Conservation (phyloP, 305 asterid species). For the Fraxinus xanthoxyloides region DNA sequence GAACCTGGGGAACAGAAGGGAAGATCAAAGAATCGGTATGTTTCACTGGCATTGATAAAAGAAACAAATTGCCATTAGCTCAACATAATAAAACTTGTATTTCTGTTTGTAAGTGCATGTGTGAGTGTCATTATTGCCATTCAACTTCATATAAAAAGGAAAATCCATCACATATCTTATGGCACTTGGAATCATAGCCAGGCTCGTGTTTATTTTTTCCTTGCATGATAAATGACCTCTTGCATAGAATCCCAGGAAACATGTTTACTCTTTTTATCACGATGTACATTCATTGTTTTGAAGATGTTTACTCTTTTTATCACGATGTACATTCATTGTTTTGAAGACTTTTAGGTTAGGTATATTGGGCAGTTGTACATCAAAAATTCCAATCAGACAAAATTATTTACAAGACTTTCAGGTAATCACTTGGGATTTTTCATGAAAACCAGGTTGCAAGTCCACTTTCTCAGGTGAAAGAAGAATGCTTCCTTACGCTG, state of each 20-base stretch:
- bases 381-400: background rate
- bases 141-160: background rate
- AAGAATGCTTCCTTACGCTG: background rate
- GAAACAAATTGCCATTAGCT: constrained; percentile 11
- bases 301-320: background rate
- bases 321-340: background rate
- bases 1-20: constrained; percentile 76
- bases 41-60: constrained; percentile 48
- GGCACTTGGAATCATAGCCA: background rate
- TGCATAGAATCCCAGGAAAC: background rate
- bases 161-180: background rate
- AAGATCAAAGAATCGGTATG: constrained; percentile 77
- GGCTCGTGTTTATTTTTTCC: background rate
- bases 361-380: background rate
- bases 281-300: background rate
- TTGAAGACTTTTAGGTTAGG: background rate
- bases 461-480: background rate
- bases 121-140: background rate
- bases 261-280: background rate
- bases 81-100: background rate
- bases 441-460: background rate
- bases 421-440: background rate
- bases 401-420: background rate
- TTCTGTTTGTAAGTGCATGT: background rate
- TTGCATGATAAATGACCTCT: background rate